phyloP scores from a whole-genome alignment of 1,284 basidiomycete genomes.

The Bjerkandera adusta region DNA sequence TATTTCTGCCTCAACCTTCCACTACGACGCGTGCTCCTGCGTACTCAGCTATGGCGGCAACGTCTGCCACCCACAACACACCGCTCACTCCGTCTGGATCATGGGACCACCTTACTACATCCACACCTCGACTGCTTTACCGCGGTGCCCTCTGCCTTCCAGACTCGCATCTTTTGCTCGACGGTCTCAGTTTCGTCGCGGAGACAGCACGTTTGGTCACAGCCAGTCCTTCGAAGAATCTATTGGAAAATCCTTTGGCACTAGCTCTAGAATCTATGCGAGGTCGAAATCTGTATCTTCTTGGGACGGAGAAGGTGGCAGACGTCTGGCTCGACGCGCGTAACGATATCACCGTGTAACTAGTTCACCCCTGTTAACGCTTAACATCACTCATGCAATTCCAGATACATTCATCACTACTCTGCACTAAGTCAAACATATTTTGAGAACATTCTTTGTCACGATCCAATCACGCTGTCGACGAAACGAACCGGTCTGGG shows the following conservation, averaged over 20 bases:
- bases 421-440: conserved; percentile 60
- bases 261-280: conserved; percentile 78
- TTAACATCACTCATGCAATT: neutral
- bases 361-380: conserved; percentile 12
- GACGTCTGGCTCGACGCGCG: conserved; percentile 60
- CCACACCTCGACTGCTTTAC: conserved; percentile 57
- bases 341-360: conserved; percentile 62
- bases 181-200: conserved; percentile 66
- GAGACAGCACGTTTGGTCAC: conserved; percentile 38
- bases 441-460: conserved; percentile 69
- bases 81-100: no score
- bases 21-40: neutral
- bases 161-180: conserved; percentile 67
- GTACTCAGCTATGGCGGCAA: neutral
- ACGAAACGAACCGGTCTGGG: conserved; percentile 44
- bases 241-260: conserved; percentile 68
- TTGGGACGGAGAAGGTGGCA: conserved; percentile 49
- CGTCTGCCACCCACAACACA: neutral
- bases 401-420: conserved; percentile 69
- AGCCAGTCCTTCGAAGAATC: conserved; percentile 22
- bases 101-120: no score
- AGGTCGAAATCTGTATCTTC: conserved; percentile 60
- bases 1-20: neutral
- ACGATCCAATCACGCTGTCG: conserved; percentile 41
- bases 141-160: conserved; percentile 73